Conservation (phyloP, 805 yeast genomes). For the Candida yuanshanica region DNA sequence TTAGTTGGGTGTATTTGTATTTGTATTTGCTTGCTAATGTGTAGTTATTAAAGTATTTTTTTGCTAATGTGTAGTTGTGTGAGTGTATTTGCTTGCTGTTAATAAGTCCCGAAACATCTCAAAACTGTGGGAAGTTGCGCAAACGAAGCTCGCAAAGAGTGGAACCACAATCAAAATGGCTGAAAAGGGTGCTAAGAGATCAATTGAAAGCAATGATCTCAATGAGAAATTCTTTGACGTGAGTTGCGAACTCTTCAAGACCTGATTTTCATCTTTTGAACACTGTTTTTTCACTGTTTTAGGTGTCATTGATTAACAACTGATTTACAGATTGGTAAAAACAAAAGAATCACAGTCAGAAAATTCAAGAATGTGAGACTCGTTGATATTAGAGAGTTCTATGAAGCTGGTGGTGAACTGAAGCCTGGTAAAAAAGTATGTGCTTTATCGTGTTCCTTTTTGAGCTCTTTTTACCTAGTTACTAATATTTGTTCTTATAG, state of each 20-base stretch:
- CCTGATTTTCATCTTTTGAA: not conserved
- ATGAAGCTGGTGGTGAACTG: slow-evolving; percentile 54
- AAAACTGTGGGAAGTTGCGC: no score
- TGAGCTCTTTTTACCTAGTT: no score
- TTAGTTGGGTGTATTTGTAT: no score
- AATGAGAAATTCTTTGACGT: slow-evolving; percentile 11
- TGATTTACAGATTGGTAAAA: slow-evolving; percentile 40
- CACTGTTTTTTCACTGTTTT: no score
- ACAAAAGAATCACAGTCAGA: slow-evolving; percentile 68
- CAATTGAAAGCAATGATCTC: slow-evolving; percentile 1
- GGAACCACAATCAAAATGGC: not conserved
- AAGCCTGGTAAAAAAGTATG: slow-evolving; percentile 75
- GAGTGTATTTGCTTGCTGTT: no score
- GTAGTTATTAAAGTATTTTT: no score
- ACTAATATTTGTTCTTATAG: slow-evolving; percentile 9
- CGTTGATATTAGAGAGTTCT: slow-evolving; percentile 83
- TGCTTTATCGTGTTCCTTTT: no score
- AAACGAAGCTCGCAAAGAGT: no score
- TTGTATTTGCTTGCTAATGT: no score
- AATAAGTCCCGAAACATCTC: no score
- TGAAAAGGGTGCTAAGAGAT: not conserved
- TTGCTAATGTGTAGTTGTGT: no score
- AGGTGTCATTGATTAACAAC: slow-evolving; percentile 1
- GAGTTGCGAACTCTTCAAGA: no score
- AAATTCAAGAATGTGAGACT: slow-evolving; percentile 60